Evolutionary conservation across 202 grass and related monocot genomes (phyloP), one percentile per base, ranked within the genome.

Genomic region (Musa balbisiana): DNA sequence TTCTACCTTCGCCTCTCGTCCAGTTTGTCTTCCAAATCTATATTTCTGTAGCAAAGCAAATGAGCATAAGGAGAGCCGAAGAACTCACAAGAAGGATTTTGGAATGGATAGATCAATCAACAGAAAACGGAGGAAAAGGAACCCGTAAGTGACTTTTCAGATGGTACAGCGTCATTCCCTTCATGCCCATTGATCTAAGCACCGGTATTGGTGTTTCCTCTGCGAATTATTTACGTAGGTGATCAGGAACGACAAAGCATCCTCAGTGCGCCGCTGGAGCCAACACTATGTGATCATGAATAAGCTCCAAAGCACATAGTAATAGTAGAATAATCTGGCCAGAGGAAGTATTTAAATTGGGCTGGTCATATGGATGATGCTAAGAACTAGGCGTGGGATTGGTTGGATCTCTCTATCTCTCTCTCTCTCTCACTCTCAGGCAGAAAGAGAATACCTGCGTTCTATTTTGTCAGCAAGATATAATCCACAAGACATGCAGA

Each of bases 141-240:
- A 96, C 91, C 88, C 90, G 94, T 84, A 94, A 91, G 80, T 98
- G 95, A 10, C 91, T 92, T 82, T 92, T 94, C 78, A n/a, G n/a
- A n/a, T n/a, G n/a, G n/a, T n/a, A n/a, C n/a, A 94, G 65, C 13
- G 87, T 98, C 73, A 94, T 83, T 76, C 91, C 95, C 87, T 94
- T 98, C 87, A 88, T 86, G 27, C 95, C 85, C 87, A 94, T 98
- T 81, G 94, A 78, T 82, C 89, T 92, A 69, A 92, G 83, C 74
- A 94, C 91, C 10, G 87, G 94, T 72, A 90, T 98, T 27, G 94
- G 95, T 49, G 95, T 98, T 3, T 88, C 88, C 67, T 98, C 95
- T 94, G 83, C 75, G 13, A 51, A 52, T 9, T 23, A 13, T 53
- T 23, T 20, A 22, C 17, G 4, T 11, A 1, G 16, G 16, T 15